These are phyloP conservation scores for Leucaena leucocephala DNA, from an alignment of 306 rosid genomes.

Conservation along the genomic window DNA sequence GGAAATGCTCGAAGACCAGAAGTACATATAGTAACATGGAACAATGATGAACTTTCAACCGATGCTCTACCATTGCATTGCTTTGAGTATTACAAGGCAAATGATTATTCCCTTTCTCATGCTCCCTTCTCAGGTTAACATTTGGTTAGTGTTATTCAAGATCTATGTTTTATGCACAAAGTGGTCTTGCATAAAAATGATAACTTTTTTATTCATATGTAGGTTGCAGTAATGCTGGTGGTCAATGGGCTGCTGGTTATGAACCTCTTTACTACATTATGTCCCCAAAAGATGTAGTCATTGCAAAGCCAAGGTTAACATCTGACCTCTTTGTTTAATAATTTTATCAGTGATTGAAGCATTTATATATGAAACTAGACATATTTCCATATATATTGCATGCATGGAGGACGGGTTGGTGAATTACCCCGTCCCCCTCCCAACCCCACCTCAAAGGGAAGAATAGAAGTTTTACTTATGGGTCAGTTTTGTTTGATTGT, in stretches of 20 bases:
- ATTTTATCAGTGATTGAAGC: neutral
- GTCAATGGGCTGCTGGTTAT: slow-evolving; percentile 99
- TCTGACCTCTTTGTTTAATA: slow-evolving; percentile 23
- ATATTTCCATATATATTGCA: neutral
- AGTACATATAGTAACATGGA: slow-evolving; percentile 88
- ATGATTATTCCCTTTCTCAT: slow-evolving; percentile 96
- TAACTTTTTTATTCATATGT: slow-evolving; percentile 49
- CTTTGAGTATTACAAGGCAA: slow-evolving; percentile 96
- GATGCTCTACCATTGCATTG: slow-evolving; percentile 96
- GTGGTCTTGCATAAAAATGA: slow-evolving; percentile 34
- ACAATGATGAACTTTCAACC: slow-evolving; percentile 89
- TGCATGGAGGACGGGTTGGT: neutral
- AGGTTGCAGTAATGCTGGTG: slow-evolving; percentile 99
- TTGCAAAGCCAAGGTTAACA: slow-evolving; percentile 94
- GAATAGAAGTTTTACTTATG: neutral
- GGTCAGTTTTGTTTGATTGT: neutral
- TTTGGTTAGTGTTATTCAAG: slow-evolving; percentile 45
- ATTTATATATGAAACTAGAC: neutral
- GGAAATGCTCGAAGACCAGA: slow-evolving; percentile 98
- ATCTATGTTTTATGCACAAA: slow-evolving; percentile 35
- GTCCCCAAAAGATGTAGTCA: slow-evolving; percentile 95
- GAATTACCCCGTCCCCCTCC: too few relatives aligned
- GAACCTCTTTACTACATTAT: slow-evolving; percentile 95
- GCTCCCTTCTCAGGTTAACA: slow-evolving; percentile 97
- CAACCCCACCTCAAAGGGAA: too few relatives aligned